Evolutionary conservation across 306 rosid genomes (phyloP).

Genomic region (Parietaria judaica): DNA sequence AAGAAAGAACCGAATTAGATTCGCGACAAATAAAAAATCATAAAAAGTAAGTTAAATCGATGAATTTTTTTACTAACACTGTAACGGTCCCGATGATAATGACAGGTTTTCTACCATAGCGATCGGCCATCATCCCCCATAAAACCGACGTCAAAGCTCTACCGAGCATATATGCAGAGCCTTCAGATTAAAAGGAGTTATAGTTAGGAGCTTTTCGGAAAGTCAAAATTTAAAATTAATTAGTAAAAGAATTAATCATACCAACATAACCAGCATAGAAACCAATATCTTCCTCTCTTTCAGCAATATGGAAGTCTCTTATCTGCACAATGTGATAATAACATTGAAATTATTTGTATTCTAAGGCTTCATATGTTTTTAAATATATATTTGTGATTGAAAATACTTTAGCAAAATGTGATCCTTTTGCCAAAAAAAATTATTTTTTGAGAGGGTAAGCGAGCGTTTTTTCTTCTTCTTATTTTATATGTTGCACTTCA

Average conservation of each 20-base stretch:
- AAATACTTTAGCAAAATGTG: no score
- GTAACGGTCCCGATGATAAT: conserved; percentile 39
- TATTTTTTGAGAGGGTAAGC: no score
- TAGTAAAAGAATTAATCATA: conserved; percentile 18
- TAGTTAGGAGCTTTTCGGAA: not conserved
- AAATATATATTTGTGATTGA: no score
- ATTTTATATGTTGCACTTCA: no score
- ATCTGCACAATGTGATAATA: conserved; percentile 35
- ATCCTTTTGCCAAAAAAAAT: no score
- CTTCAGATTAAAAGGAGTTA: conserved; percentile 26
- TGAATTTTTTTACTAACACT: conserved; percentile 22
- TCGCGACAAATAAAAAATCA: not conserved
- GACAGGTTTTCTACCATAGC: conserved; percentile 81
- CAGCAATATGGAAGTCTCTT: not conserved
- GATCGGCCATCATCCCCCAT: conserved; percentile 85
- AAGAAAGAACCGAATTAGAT: not conserved
- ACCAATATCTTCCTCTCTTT: conserved; percentile 7
- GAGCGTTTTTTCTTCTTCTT: no score
- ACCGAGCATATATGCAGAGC: conserved; percentile 76
- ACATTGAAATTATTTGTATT: no score
- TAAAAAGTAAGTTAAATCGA: not conserved
- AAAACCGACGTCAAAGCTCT: conserved; percentile 61
- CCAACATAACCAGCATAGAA: conserved; percentile 85
- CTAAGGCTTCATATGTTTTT: no score
- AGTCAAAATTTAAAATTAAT: not conserved